phyloP scores from a whole-genome alignment of 805 yeast genomes.

The Pichia deserticola region DNA sequence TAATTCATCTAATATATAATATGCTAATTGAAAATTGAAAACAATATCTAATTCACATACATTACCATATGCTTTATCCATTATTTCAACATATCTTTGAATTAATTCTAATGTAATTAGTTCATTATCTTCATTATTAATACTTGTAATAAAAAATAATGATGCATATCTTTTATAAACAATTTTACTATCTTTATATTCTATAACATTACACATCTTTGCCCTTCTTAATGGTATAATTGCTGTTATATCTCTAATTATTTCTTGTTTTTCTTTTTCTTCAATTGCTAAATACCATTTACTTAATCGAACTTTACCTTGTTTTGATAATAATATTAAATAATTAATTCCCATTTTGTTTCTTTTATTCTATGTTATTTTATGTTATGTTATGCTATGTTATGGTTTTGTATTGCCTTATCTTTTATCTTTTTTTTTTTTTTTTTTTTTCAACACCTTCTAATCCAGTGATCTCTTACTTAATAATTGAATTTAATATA shows the following conservation, averaged over 20 bases:
- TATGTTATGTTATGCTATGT: no score
- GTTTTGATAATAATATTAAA: constrained; percentile 77
- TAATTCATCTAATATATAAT: constrained; percentile 84
- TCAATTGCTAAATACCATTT: constrained; percentile 87
- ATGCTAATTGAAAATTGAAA: constrained; percentile 91
- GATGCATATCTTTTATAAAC: constrained; percentile 93
- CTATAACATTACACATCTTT: constrained; percentile 92
- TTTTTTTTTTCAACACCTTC: no score
- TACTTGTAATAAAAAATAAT: constrained; percentile 80
- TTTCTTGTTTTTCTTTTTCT: constrained; percentile 79
- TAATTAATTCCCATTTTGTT: constrained; percentile 57
- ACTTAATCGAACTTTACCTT: constrained; percentile 87
- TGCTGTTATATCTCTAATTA: constrained; percentile 80
- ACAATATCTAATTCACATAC: constrained; percentile 96
- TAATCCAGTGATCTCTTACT: no score
- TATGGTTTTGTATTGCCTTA: no score
- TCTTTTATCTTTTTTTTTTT: no score
- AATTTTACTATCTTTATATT: constrained; percentile 75
- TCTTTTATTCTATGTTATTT: no score
- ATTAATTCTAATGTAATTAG: constrained; percentile 76
- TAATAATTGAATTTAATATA: no score
- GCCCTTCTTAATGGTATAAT: constrained; percentile 77
- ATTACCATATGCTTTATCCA: constrained; percentile 93
- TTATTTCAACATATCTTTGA: constrained; percentile 91
- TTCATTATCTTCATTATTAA: constrained; percentile 80